Base-by-base conservation (phyloP, 116 monocot species). In the Zostera marina region DNA sequence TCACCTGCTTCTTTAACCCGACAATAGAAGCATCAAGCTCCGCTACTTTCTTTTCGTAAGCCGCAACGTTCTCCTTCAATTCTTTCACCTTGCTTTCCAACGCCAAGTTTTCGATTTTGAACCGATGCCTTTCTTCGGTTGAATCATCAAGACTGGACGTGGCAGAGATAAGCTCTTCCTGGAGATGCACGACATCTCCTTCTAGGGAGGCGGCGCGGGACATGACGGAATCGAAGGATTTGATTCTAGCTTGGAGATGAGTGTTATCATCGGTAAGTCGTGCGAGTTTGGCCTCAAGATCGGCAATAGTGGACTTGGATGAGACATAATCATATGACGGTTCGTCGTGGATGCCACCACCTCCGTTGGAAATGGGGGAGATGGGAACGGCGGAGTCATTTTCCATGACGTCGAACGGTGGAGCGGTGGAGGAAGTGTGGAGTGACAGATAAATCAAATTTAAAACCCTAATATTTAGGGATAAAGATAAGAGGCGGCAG, bases 151-250 rank as follows among this genome's bases (percentile, higher is more conserved):
- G 24, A 11, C 23, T 59, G 17, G 70, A 54, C 65, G 46, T 42
- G 44, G 71, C 66, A 6, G 70, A 47, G 45, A 58, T 48, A 44
- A 76, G 71, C 16, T 76, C 76, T 52, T 67, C 52, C 57, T 76
- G 70, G 26, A 70, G 66, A n/a, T 62, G 60, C 8, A 59, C 47
- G 45, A 76, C 66, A 9, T 70, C 76, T 5, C 67, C 66, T 17
- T 76, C 71, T 8, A 76, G 67, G 17, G 62, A 61, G 15, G 70
- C 44, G 6, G 67, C 67, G 39, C 63, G 66, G 32, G 56, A 21
- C 9, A 70, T 54, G 19, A 71, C 59, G 7, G 66, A 40, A 16
- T 55, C 46, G 16, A 72, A n/a, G 9, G 49, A 54, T 52, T 66
- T 62, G 13, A 67, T 22, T 66, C 60, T 39, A 7, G 21, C 41